A percentile compares a stretch with the other conserved stretches of the same genome.
Conservation (phyloP, 2,329 filamentous ascomycete genomes). For the Parastagonospora avenae region DNA sequence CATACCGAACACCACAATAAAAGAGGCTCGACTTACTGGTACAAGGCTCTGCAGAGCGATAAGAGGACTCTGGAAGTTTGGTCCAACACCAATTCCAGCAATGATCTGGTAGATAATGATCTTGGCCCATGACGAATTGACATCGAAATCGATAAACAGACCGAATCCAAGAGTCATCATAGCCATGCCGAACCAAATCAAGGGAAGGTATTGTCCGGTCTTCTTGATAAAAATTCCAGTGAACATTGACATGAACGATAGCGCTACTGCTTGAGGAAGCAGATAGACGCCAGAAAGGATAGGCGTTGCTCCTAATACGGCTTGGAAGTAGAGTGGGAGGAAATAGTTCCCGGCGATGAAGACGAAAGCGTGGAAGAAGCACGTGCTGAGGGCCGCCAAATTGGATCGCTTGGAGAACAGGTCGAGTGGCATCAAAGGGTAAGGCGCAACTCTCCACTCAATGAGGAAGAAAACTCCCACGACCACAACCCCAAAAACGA, state of each 20-base stretch:
- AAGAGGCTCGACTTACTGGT: constrained; percentile 40
- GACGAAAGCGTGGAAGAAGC: constrained; percentile 75
- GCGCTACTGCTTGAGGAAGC: constrained; percentile 70
- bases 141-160: constrained; percentile 43
- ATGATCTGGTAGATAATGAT: constrained; percentile 49
- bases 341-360: constrained; percentile 83
- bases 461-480: constrained; percentile 71
- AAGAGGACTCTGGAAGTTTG: constrained; percentile 71
- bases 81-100: constrained; percentile 58
- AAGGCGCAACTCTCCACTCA: constrained; percentile 74
- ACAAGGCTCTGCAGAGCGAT: constrained; percentile 71
- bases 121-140: constrained; percentile 44
- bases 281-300: constrained; percentile 76
- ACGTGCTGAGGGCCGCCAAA: constrained; percentile 66
- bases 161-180: constrained; percentile 48
- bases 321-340: constrained; percentile 84
- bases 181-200: constrained; percentile 44
- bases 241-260: constrained; percentile 66
- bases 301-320: constrained; percentile 69
- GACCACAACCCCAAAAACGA: constrained; percentile 72
- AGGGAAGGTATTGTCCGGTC: constrained; percentile 51
- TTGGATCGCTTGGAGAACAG: constrained; percentile 73
- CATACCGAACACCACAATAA: not conserved
- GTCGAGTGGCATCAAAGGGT: constrained; percentile 76
- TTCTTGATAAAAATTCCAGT: constrained; percentile 60